Percentiles rank a stretch among this genome's conserved stretches.
Evolutionary conservation across 2,329 filamentous ascomycete species (phyloP).

Genomic region (Teratosphaeria gauchensis): DNA sequence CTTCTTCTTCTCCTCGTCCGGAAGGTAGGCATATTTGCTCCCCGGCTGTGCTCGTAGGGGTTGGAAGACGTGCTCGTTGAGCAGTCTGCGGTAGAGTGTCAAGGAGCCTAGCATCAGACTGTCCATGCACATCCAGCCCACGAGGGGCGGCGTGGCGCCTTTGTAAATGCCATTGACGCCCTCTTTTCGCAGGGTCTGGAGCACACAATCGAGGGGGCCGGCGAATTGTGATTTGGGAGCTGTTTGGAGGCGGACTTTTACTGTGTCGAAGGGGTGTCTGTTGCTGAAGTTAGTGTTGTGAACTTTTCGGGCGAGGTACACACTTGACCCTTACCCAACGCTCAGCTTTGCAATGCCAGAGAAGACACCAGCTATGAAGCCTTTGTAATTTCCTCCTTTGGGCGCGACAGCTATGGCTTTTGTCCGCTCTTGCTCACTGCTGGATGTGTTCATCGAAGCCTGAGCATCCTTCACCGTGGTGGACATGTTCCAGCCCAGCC

Average conservation of each 20-base stretch:
- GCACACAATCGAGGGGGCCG: constrained; percentile 75
- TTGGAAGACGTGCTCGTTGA: constrained; percentile 72
- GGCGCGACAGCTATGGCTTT: constrained; percentile 8
- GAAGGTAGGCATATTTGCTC: constrained; percentile 12
- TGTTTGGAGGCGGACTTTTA: constrained; percentile 93
- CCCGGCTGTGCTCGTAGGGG: constrained; percentile 26
- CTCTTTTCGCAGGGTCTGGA: constrained; percentile 77
- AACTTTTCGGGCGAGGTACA: constrained; percentile 21
- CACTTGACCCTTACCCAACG: constrained; percentile 41
- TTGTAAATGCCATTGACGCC: constrained; percentile 84
- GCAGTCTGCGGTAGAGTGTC: constrained; percentile 75
- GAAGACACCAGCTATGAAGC: constrained; percentile 96
- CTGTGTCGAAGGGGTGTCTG: constrained; percentile 76
- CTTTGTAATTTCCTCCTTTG: constrained; percentile 60
- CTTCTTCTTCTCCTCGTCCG: constrained; percentile 31
- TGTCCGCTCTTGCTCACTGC: constrained; percentile 11
- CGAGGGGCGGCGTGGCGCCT: constrained; percentile 67
- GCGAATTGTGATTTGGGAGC: constrained; percentile 66
- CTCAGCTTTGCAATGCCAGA: constrained; percentile 84
- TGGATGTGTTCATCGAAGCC: constrained; percentile 5
- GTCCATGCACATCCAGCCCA: constrained; percentile 99
- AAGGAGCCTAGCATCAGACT: constrained; percentile 83
- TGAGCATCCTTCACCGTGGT: constrained; percentile 15
- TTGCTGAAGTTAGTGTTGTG: constrained; percentile 20
- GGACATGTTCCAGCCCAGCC: neutral